phyloP scores from a whole-genome alignment of 2,329 filamentous ascomycete genomes.

The Xylariaceae sp. region DNA sequence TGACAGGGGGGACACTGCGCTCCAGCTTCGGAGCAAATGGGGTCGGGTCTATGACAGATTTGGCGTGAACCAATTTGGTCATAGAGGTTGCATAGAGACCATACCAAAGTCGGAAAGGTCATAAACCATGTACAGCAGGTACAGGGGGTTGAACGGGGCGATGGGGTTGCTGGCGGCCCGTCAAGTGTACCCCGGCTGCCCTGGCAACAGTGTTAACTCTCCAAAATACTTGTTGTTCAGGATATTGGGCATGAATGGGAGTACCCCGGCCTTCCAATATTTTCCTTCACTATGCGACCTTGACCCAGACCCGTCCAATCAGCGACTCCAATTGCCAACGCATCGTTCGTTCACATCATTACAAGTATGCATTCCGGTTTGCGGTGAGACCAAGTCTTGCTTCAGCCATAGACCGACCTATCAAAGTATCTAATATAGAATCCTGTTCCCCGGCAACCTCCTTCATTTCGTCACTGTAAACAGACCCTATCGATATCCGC shows the following conservation, averaged over 20 bases:
- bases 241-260: slow-evolving; percentile 21
- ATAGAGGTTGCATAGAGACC: too few relatives aligned
- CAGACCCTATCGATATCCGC: slow-evolving; percentile 7
- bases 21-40: too few relatives aligned
- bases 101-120: too few relatives aligned
- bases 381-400: slow-evolving; percentile 8
- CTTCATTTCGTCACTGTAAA: slow-evolving; percentile 8
- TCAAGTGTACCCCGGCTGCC: slow-evolving; percentile 19
- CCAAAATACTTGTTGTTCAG: slow-evolving; percentile 16
- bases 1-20: too few relatives aligned
- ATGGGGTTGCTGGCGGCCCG: not conserved
- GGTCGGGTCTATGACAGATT: too few relatives aligned
- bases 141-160: too few relatives aligned
- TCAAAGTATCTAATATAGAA: slow-evolving; percentile 1
- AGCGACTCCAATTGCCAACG: slow-evolving; percentile 17
- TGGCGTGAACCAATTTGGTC: too few relatives aligned
- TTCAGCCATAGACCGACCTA: slow-evolving; percentile 3
- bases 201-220: slow-evolving; percentile 24
- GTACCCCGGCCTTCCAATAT: slow-evolving; percentile 15
- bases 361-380: slow-evolving; percentile 2
- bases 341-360: slow-evolving; percentile 26
- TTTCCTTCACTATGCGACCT: slow-evolving; percentile 11
- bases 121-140: too few relatives aligned
- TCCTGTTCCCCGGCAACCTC: slow-evolving; percentile 11
- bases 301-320: slow-evolving; percentile 17